A percentile compares a stretch with the other conserved stretches of the same genome.
phyloP scores from a whole-genome alignment of 108 stramenopile genomes.

The Bacterosira constricta region DNA sequence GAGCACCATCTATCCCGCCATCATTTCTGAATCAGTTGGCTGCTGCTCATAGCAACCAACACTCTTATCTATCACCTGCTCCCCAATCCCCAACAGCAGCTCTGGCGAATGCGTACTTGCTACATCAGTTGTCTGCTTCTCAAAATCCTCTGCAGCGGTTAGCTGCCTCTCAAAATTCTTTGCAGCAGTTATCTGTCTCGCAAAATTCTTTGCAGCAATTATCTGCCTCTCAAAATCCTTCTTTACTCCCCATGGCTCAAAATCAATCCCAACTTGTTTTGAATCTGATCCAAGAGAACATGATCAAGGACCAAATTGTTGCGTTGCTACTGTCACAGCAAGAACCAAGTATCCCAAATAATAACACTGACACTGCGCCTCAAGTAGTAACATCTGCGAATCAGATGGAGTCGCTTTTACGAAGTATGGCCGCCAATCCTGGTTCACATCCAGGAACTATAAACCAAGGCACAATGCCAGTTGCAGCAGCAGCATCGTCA shows the following conservation, averaged over 20 bases:
- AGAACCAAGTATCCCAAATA: not conserved
- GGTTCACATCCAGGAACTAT: no score
- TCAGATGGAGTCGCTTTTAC: not conserved
- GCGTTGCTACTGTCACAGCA: not conserved
- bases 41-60: no score
- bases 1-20: not conserved
- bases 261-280: not conserved
- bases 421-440: not conserved
- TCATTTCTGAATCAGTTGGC: no score
- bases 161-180: not conserved
- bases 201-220: not conserved
- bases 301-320: not conserved
- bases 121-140: not conserved
- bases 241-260: not conserved
- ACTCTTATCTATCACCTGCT: not conserved
- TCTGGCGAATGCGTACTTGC: not conserved
- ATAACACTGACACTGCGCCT: no score
- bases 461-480: no score
- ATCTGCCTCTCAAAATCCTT: not conserved
- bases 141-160: not conserved
- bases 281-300: not conserved
- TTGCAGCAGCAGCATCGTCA: no score
- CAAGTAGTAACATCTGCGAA: not conserved
- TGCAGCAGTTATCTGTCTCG: not conserved
- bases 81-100: not conserved